These are phyloP conservation scores for Leucocoprinus sp. DNA, from an alignment of 768 basidiomycete genomes.

Conservation along the genomic window DNA sequence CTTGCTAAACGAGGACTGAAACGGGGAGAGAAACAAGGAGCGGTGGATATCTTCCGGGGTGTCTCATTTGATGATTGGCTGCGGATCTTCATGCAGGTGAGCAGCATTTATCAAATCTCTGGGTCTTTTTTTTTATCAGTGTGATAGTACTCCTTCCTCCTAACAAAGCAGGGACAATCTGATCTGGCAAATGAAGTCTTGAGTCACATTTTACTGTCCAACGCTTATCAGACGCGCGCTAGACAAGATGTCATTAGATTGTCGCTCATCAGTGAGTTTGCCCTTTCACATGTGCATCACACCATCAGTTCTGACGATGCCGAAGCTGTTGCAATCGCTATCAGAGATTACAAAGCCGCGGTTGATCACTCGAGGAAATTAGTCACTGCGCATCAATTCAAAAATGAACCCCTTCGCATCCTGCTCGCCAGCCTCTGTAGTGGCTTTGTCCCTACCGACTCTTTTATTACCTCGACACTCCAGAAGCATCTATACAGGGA, in stretches of 20 bases:
- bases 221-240: conserved; percentile 55
- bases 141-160: conserved; percentile 63
- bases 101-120: conserved; percentile 12
- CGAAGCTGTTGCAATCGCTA: conserved; percentile 65
- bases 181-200: conserved; percentile 68
- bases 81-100: conserved; percentile 75
- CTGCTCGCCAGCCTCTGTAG: conserved; percentile 66
- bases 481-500: conserved; percentile 84
- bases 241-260: conserved; percentile 68
- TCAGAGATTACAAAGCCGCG: conserved; percentile 44
- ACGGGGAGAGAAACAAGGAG: conserved; percentile 27
- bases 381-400: conserved; percentile 70
- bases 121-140: not conserved
- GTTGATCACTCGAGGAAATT: conserved; percentile 75
- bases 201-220: conserved; percentile 66
- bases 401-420: conserved; percentile 78
- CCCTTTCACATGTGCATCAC: not conserved
- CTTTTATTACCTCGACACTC: conserved; percentile 68
- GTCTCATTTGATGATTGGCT: conserved; percentile 83
- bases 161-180: conserved; percentile 55
- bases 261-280: conserved; percentile 60
- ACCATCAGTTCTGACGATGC: not conserved
- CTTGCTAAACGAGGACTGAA: conserved; percentile 41
- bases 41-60: conserved; percentile 69
- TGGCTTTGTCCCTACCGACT: conserved; percentile 61